Evolutionary conservation across 2,329 filamentous ascomycete species (phyloP).

Genomic region (Tolypocladium guangdongense): DNA sequence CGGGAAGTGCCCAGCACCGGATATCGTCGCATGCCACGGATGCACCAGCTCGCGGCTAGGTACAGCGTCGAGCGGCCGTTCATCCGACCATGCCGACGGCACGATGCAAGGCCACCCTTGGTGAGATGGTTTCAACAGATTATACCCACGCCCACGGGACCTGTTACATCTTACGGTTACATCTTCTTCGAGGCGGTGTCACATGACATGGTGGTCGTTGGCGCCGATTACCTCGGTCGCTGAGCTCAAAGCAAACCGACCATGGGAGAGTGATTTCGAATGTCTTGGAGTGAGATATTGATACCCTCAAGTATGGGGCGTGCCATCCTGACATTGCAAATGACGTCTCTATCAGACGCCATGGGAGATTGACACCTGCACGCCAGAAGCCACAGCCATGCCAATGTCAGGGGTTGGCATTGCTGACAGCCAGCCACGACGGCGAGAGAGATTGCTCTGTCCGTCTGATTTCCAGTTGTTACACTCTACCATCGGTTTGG

Average conservation of each 20-base stretch:
- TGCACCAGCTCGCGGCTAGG: neutral
- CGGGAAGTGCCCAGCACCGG: neutral
- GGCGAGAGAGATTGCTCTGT: neutral
- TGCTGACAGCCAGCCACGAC: neutral
- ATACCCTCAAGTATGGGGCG: neutral
- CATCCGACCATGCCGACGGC: neutral
- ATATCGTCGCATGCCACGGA: neutral
- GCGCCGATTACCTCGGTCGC: neutral
- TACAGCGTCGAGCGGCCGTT: neutral
- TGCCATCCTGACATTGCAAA: neutral
- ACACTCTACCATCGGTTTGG: neutral
- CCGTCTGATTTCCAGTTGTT: neutral
- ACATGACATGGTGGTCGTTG: neutral
- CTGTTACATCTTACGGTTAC: neutral
- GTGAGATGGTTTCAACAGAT: neutral
- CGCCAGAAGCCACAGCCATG: neutral
- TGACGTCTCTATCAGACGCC: neutral
- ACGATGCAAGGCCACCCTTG: neutral
- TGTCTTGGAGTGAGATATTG: neutral
- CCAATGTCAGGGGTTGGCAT: neutral
- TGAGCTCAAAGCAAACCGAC: neutral
- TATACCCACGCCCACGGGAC: neutral
- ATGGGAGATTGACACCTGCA: neutral
- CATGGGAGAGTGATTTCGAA: neutral
- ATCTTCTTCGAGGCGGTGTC: neutral